Conservation (phyloP, 768 basidiomycete species). For the Tricholoma terreum region DNA sequence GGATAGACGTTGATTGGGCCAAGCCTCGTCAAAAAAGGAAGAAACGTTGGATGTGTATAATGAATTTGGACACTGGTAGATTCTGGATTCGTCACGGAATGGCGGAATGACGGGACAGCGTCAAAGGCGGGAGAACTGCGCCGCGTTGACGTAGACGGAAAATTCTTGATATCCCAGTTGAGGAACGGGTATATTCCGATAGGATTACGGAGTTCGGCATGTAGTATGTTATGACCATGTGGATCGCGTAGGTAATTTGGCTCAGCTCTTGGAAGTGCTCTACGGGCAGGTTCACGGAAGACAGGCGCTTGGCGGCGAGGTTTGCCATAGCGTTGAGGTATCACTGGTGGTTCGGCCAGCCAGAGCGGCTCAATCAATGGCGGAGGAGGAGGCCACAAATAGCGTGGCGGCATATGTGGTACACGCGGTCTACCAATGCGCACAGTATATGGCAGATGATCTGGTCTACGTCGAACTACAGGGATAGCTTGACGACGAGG, state of each 20-base stretch:
- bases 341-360: too few species aligned
- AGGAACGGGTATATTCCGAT: not conserved
- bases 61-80: not conserved
- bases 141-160: not conserved
- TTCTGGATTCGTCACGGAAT: not conserved
- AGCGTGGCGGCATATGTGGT: too few species aligned
- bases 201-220: not conserved
- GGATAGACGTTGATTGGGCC: constrained; percentile 2
- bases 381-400: too few species aligned
- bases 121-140: not conserved
- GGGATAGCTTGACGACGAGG: not conserved
- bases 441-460: not conserved
- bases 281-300: too few species aligned
- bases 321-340: too few species aligned
- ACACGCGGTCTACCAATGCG: not conserved
- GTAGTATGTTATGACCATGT: not conserved
- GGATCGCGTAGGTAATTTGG: too few species aligned
- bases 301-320: too few species aligned
- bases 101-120: not conserved
- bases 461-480: not conserved
- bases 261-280: not conserved
- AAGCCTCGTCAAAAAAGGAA: not conserved
- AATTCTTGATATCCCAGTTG: constrained; percentile 1
- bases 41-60: not conserved
- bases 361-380: too few species aligned